Evolutionary conservation across 495 filamentous ascomycete genomes (phyloP), one percentile per base, ranked within the genome.

Genomic region (Trichodelitschia bisporula): DNA sequence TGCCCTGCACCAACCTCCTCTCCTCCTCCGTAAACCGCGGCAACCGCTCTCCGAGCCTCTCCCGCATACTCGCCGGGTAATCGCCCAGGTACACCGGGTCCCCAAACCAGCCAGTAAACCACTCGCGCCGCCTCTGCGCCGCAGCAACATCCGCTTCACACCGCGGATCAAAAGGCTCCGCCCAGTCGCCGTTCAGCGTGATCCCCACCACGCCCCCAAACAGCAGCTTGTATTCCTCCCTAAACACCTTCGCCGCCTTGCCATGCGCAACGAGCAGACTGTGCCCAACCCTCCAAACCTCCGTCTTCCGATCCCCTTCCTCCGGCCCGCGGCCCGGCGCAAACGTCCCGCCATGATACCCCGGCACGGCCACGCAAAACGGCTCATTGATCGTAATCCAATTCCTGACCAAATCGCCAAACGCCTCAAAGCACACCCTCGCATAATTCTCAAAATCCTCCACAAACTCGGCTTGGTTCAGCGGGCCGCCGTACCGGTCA

Each of bases 41-140:
- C 29, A 82, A 57, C 4, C 72, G 62, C 42, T 68, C 52, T 21
- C 74, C 72, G 6, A 78, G 62, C 48, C 77, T 72, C 47, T 69
- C 68, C 33, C 60, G 56, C 68, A 79, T 77, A 33, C 66, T 72
- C 37, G 69, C 72, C 2, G 73, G 73, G 49, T 79, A 79, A 41
- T 70, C 64, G 33, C 74, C 72, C 15, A 64, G 59, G 54, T 78
- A 78, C 44, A 79, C 62, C 20, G 73, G 72, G 49, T 82, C 74
- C 16, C 65, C 72, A 40, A 76, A 62, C 75, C 73, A 72, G 28
- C 51, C 53, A 47, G 66, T 70, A 46, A 58, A 50, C 41, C 72
- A 72, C 45, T 72, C 68, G 36, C 71, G 59, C 49, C 69, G 67
- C 43, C 63, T 59, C 45, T 69, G 53, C 41, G 58, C 61, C 5